A percentile compares a stretch with the other conserved stretches of the same genome.
Evolutionary conservation across 1,284 basidiomycete genomes (phyloP).

Genomic region (Irpex lacteus): DNA sequence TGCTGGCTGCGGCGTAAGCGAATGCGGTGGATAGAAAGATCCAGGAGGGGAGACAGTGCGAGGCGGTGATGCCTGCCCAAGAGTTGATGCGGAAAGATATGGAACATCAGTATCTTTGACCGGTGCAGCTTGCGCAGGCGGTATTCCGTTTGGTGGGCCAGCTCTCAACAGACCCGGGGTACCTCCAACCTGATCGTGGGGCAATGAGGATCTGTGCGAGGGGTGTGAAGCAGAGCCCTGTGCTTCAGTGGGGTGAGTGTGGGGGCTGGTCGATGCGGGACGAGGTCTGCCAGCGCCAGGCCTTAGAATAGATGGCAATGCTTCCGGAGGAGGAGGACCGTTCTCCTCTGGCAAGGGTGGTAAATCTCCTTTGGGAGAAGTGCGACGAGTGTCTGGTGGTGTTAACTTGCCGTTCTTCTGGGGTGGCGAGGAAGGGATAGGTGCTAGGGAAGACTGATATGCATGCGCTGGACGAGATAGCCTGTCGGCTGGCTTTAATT

Average conservation of each 20-base stretch:
- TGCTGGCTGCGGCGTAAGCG: background rate
- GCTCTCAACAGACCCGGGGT: background rate
- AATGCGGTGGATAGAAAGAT: background rate
- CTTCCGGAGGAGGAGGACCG: background rate
- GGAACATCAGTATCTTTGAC: conserved; percentile 7
- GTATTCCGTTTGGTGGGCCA: background rate
- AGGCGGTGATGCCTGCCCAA: conserved; percentile 4
- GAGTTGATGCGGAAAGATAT: background rate
- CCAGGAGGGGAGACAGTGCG: background rate
- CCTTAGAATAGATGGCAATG: conserved; percentile 10
- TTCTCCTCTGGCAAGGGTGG: background rate
- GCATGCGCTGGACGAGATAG: conserved; percentile 27
- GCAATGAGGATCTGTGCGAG: background rate
- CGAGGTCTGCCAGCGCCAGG: conserved; percentile 8
- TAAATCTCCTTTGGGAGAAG: conserved; percentile 33
- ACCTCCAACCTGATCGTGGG: background rate
- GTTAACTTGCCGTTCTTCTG: background rate
- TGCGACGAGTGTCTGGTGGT: conserved; percentile 13
- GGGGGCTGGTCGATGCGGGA: background rate
- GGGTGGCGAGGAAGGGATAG: conserved; percentile 1
- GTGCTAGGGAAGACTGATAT: conserved; percentile 11
- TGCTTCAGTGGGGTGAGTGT: background rate
- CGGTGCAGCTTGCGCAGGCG: background rate
- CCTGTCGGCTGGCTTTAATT: conserved; percentile 42
- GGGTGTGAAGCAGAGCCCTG: background rate